Conservation (phyloP, 2,329 filamentous ascomycete species). For the Fusarium chaquense region DNA sequence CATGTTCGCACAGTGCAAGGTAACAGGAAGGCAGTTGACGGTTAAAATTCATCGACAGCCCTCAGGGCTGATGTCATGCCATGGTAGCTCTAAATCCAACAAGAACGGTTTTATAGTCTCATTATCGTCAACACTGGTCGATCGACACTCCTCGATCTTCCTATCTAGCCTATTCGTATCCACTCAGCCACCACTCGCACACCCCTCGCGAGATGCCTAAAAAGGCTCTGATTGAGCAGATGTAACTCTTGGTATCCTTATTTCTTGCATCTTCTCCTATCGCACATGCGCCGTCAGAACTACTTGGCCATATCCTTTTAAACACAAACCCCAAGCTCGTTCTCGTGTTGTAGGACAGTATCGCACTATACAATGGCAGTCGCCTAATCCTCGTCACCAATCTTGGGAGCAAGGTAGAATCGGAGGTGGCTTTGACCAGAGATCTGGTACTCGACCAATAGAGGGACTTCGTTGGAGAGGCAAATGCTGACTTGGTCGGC, state of each 20-base stretch:
- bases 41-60: not conserved
- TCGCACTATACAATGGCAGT: slow-evolving; percentile 19
- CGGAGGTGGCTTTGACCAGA: slow-evolving; percentile 90
- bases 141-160: slow-evolving; percentile 10
- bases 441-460: slow-evolving; percentile 92
- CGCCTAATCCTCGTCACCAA: slow-evolving; percentile 56
- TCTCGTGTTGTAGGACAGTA: slow-evolving; percentile 34
- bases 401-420: slow-evolving; percentile 94
- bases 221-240: slow-evolving; percentile 16
- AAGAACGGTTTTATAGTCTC: slow-evolving; percentile 25
- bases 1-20: not conserved
- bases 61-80: not conserved
- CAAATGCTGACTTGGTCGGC: slow-evolving; percentile 88
- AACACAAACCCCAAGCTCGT: slow-evolving; percentile 35
- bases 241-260: slow-evolving; percentile 33
- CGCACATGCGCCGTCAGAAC: slow-evolving; percentile 23
- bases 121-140: slow-evolving; percentile 37
- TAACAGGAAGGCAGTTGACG: not conserved
- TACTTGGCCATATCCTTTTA: slow-evolving; percentile 28
- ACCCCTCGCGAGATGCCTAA: slow-evolving; percentile 5
- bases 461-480: slow-evolving; percentile 94
- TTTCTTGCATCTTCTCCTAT: slow-evolving; percentile 28
- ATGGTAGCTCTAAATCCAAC: slow-evolving; percentile 4
- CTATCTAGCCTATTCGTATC: slow-evolving; percentile 27
- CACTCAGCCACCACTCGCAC: slow-evolving; percentile 12